Base-by-base conservation (phyloP, 148 eudicot species). In the Cornus kousa region DNA sequence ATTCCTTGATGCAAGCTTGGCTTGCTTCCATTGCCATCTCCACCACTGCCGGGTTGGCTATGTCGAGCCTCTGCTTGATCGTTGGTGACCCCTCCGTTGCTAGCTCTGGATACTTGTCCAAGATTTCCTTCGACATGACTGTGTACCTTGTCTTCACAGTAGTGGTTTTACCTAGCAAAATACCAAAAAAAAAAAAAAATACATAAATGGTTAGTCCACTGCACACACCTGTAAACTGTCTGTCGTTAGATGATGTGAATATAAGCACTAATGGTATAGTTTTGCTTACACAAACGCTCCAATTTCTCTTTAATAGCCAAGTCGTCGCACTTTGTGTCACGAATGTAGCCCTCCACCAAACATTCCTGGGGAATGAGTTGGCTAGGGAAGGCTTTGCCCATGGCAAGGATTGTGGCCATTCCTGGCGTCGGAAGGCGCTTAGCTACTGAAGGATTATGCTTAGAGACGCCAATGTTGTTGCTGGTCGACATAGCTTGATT, bases 131-230 rank as follows among this genome's bases (percentile, higher is more conserved):
- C 0, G 88, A 90, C 88, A 92, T 83, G 4, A 92, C 96, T 12
- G 93, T 92, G 87, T 92, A 92, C 53, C 96, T 82, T 43, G 93
- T 92, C 88, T 92, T 92, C 74, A 92, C 96, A 13, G 93, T 92
- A n/a, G 96, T 92, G 40, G 96, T 90, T 82, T 92, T 92, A 82
- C 96, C 93, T 92, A 71, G 11, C 75, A 86, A 79, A 80, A 73
- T 40, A 28, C 59, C n/a, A n/a, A n/a, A n/a, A n/a, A n/a, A n/a
- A n/a, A n/a, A 7, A 59, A 68, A 40, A 62, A 53, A 62, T 62
- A n/a, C 8, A 17, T 62, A 19, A 7, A 17, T 57, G 20, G 3
- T 57, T 13, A 13, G 20, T 57, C 64, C 3, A 57, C 64, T 57
- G 64, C 20, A 35, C 37, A 1, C 37, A 1, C 37, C 0, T 53